Base-by-base conservation (phyloP, 176 grass and related monocot species). In the Lolium perenne region DNA sequence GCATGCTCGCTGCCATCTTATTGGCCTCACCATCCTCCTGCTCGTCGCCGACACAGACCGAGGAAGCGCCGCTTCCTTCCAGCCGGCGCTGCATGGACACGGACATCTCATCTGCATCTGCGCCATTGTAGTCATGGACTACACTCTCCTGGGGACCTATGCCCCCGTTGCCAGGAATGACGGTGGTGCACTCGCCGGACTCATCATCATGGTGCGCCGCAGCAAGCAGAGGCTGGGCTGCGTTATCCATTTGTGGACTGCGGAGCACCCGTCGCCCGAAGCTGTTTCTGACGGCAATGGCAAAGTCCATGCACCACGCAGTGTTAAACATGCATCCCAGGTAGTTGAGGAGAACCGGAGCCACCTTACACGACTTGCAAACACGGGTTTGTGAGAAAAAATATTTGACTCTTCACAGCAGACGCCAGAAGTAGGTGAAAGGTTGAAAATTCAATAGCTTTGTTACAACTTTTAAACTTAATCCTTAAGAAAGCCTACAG, bases 1-100 rank as follows among this genome's bases (percentile, higher is more conserved):
- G 74, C 67, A 91, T 87, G 58, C 5, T 1, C 49, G 76, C 48
- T 10, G 69, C 85, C 89, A 91, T 84, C 75, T 90, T 55, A 61
- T 83, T 26, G 23, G 48, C 81, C 3, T n/a, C 75, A 47, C 8
- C 8, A 2, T 89, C 74, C n/a, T 69, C 10, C 74, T 35, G 32
- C 32, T 23, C 7, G 25, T 76, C 41, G 65, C 79, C n/a, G 71
- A 46, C 1, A 35, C 32, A 35, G 32, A 35, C 32, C 63, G 46
- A 7, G 79, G 49, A 25, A 23, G 18, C 8, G 51, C 22, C 12
- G 71, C 51, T 54, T 41, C 51, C 78, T 13, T 25, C 40, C 43
- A 25, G 6, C 71, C 21, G 43, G 45, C 1, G 45, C 11, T 74
- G n/a, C 21, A 15, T 4, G 6, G 45, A 25, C 12, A 48, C 11